Evolutionary conservation across 768 basidiomycete species (phyloP), one percentile per base, ranked within the genome.

Genomic region (Psilocybe sp.): DNA sequence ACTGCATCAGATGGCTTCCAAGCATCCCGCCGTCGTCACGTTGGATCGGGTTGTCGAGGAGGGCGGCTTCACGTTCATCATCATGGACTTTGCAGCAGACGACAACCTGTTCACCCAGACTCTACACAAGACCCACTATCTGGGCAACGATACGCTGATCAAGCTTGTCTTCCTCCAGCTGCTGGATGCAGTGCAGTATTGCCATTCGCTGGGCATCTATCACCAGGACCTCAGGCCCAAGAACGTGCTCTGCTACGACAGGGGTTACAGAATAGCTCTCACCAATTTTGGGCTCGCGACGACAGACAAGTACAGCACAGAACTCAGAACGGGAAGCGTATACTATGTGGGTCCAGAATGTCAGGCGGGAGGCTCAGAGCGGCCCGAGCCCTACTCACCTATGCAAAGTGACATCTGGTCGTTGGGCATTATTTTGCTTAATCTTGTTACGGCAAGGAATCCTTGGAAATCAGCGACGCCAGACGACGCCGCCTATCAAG

Each of bases 171-270:
- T 98, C 74, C 78, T 94, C 42, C 96, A 99, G 69, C 80, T 99
- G 65, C 80, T 98, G 59, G 93, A 97, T 60, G 90, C 96, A 34
- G 91, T 98, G 62, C 88, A 93, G 62, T 92, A 95, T 69, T 94
- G 92, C 69, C 97, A 99, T 69, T 80, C 82, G 37, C 79, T 92
- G 47, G 92, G 92, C 54, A 95, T 99, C 63, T 97, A 92, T 74
- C 97, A 98, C 68, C 90, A 97, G 50, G 97, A 98, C 67, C 75
- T 99, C 63, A 99, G 98, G 75, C 96, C 96, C 4, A 97, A 99
- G 73, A 97, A 92, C 65, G 82, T 97, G 50, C 75, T 98, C 40
- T 95, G 92, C 68, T 88, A 86, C 73, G 78, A 86, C 64, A 69
- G 78, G 55, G 94, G 93, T 42, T 73, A 78, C 56, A 77, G 81